Base-by-base conservation (phyloP, 805 yeast species). In the Candida koratica region DNA sequence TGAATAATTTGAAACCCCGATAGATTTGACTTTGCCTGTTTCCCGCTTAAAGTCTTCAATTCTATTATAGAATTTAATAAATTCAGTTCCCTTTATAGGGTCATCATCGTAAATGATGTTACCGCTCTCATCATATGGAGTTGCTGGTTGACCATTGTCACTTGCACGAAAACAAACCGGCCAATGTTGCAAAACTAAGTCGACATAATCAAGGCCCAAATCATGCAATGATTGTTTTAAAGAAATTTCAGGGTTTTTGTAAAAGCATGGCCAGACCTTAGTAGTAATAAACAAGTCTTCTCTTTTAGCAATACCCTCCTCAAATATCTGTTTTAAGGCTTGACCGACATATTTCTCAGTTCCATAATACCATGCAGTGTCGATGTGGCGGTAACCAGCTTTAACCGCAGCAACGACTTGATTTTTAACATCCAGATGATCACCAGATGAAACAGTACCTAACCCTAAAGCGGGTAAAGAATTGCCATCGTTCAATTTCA, bases 391-490 rank as follows among this genome's bases (percentile, higher is more conserved):
- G 39, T 69, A 70, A 0, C 73, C 73, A 0, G 73, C 71, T 38
- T 62, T 67, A 20, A 63, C 53, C 1, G 68, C 68, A 12, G 65
- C 51, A 11, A 54, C 47, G 4, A 62, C 66, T 44, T 60, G 65
- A 16, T 57, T 45, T 36, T 53, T 58, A 6, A 60, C 59, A 14
- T 52, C 64, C 4, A 42, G 42, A n/a, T 53, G 55, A 32, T 56
- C 59, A 7, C 50, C 52, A 4, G 63, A 49, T 5, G 63, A 55
- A 2, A 59, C 61, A 12, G 67, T 62, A 9, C 93, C 93, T 24
- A 84, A 64, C 0, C 85, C 89, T 25, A 82, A 52, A 2, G 80
- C 80, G 4, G 90, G 90, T 38, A 83, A 74, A 20, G 48, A 52
- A 29, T 61, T 56, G 13, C 87, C 87, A 47, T 77, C 73, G 57